These are phyloP conservation scores for Yamadazyma friedrichii DNA, from an alignment of 1,139 yeast species.

Conservation along the genomic window DNA sequence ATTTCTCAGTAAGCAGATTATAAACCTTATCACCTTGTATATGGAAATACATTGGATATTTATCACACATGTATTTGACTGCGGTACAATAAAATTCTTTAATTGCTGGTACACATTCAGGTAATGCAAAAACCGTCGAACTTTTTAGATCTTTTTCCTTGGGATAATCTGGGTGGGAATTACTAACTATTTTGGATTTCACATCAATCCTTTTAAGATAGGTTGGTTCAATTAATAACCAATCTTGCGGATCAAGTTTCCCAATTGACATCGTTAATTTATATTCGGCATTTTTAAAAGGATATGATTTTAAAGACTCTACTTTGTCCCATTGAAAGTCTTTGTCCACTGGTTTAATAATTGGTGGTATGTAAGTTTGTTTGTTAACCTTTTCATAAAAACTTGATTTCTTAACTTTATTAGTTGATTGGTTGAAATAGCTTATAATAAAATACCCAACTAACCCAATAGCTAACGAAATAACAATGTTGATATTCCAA, in stretches of 20 bases:
- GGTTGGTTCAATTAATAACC: conserved; percentile 67
- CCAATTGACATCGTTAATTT: conserved; percentile 69
- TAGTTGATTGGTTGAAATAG: too few species aligned
- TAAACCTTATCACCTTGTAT: conserved; percentile 29
- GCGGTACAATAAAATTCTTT: conserved; percentile 55
- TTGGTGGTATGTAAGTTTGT: conserved; percentile 10
- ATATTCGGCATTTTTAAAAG: conserved; percentile 56
- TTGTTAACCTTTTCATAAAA: conserved; percentile 8
- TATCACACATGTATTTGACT: conserved; percentile 45
- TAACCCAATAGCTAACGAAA: background rate
- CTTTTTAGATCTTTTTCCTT: conserved; percentile 24
- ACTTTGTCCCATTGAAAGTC: conserved; percentile 20
- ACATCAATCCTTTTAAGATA: conserved; percentile 47
- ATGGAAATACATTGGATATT: conserved; percentile 61
- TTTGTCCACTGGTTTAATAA: conserved; percentile 14
- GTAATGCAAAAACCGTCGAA: conserved; percentile 35
- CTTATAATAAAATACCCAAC: background rate
- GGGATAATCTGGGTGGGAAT: conserved; percentile 38
- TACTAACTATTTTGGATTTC: conserved; percentile 40
- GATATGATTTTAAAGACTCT: conserved; percentile 19
- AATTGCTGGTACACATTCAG: conserved; percentile 48
- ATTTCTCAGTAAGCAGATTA: conserved; percentile 43
- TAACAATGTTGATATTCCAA: background rate
- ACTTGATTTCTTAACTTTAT: conserved; percentile 1
- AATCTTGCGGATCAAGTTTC: conserved; percentile 54